Evolutionary conservation across 202 grass and related monocot genomes (phyloP).

Genomic region (Bolboschoenoplectus hybrid): DNA sequence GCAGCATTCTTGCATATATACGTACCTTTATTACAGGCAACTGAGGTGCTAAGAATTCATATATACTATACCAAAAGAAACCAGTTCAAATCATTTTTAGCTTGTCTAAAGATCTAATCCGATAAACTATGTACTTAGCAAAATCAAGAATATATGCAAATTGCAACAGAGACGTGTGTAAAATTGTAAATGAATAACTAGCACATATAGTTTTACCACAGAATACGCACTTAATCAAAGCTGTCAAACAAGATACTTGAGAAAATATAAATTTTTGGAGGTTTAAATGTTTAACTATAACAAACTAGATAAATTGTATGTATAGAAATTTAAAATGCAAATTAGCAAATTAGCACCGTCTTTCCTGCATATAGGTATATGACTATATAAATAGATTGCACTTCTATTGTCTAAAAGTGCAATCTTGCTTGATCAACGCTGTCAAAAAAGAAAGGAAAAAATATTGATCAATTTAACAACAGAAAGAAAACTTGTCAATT

Average conservation of each 20-base stretch:
- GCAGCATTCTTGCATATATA: neutral
- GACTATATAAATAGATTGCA: no score
- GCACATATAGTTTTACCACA: neutral
- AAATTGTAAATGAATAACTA: neutral
- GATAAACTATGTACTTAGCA: neutral
- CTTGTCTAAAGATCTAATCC: neutral
- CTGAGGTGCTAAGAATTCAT: neutral
- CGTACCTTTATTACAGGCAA: neutral
- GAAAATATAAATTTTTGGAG: neutral
- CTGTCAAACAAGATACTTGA: neutral
- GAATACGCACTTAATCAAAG: neutral
- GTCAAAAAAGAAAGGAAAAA: neutral
- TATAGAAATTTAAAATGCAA: neutral
- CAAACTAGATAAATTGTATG: neutral
- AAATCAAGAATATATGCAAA: neutral
- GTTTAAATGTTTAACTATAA: neutral
- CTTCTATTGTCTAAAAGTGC: neutral
- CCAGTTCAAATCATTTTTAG: neutral
- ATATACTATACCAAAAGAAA: neutral
- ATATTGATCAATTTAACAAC: neutral
- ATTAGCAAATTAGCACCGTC: neutral
- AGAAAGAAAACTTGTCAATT: neutral
- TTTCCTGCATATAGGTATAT: no score
- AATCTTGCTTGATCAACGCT: neutral
- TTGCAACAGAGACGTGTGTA: neutral